These are phyloP conservation scores for Nyssa sinensis DNA, from an alignment of 148 eudicot genomes.

Conservation along the genomic window DNA sequence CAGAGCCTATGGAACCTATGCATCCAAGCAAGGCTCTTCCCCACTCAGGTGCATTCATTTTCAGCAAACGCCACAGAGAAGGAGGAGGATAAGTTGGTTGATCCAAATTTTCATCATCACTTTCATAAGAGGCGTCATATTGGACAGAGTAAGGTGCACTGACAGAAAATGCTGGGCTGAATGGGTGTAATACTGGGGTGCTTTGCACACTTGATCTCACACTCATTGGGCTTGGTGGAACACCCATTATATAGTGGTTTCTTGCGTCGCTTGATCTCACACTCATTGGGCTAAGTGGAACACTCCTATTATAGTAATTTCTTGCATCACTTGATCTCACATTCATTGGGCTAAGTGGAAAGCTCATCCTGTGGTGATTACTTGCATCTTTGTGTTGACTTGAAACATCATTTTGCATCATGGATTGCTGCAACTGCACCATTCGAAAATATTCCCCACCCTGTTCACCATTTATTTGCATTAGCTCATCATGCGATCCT, in stretches of 20 bases:
- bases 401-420: conserved; percentile 16
- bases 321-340: conserved; percentile 9
- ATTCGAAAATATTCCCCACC: conserved; percentile 43
- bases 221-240: conserved; percentile 34
- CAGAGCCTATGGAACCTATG: conserved; percentile 51
- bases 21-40: conserved; percentile 36
- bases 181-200: conserved; percentile 35
- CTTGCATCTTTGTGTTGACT: conserved; percentile 7
- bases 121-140: conserved; percentile 30
- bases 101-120: conserved; percentile 28
- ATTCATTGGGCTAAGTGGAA: conserved; percentile 28
- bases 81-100: conserved; percentile 28
- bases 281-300: conserved; percentile 34
- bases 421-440: conserved; percentile 46
- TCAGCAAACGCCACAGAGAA: conserved; percentile 41
- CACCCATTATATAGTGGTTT: conserved; percentile 11
- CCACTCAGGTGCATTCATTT: conserved; percentile 50
- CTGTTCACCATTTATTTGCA: conserved; percentile 27
- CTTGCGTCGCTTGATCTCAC: conserved; percentile 15
- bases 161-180: conserved; percentile 43
- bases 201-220: conserved; percentile 27
- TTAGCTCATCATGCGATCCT: conserved; percentile 45
- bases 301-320: conserved; percentile 14
- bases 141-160: conserved; percentile 42
- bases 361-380: conserved; percentile 6